Conservation (phyloP, 2,329 filamentous ascomycete genomes). For the Fusarium longipes region DNA sequence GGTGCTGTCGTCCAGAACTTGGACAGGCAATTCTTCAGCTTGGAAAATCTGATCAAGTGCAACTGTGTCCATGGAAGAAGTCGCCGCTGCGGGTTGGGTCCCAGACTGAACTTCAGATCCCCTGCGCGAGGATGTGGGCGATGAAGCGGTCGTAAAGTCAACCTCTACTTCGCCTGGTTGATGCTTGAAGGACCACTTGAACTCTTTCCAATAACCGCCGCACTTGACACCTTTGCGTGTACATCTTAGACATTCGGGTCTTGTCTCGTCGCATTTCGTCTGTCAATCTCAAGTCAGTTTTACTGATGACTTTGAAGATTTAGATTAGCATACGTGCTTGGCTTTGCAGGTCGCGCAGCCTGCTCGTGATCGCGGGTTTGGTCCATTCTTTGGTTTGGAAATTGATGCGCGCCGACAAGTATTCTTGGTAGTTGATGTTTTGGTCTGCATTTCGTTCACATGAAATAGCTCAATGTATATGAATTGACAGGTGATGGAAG, state of each 20-base stretch:
- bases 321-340: conserved; percentile 37
- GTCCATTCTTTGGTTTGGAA: conserved; percentile 27
- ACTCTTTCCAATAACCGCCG: conserved; percentile 47
- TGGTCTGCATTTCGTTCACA: conserved; percentile 23
- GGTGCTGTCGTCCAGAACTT: conserved; percentile 24
- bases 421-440: conserved; percentile 16
- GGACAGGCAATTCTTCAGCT: conserved; percentile 7
- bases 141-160: conserved; percentile 14
- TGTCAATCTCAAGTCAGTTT: background rate
- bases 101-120: conserved; percentile 22
- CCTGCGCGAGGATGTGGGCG: conserved; percentile 18
- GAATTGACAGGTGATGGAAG: conserved; percentile 12
- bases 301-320: background rate
- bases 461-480: background rate
- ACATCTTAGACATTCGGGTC: conserved; percentile 46
- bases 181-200: conserved; percentile 58
- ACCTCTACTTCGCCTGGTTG: conserved; percentile 45
- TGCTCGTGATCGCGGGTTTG: conserved; percentile 45
- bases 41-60: background rate
- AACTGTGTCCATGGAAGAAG: background rate
- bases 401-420: conserved; percentile 15
- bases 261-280: conserved; percentile 50
- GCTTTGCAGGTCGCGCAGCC: conserved; percentile 50
- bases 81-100: background rate
- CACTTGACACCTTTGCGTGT: conserved; percentile 46